Evolutionary conservation across 805 yeast species (phyloP), one percentile per base, ranked within the genome.

Genomic region (Candida hungchunana): DNA sequence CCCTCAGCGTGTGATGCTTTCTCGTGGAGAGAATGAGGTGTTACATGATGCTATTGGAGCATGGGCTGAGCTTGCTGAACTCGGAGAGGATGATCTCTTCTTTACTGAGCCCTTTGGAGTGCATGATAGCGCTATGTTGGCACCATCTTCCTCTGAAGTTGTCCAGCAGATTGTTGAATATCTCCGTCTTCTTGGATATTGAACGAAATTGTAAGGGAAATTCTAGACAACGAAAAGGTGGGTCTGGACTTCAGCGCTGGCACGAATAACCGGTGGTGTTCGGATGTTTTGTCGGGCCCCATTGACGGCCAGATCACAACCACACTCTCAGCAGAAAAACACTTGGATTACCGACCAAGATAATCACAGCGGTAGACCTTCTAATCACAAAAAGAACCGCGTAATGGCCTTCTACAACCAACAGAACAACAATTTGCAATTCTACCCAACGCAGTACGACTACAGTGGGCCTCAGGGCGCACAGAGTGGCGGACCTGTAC

Each of bases 401-500:
- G 19, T 29, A 18, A 42, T 42, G 46, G 44, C 49, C 5, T 36
- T 26, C 40, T 36, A 43, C 31, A 36, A 26, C 16, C 34, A 30
- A 11, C 25, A 22, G 15, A 26, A 22, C 14, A 23, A 46, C 23
- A 55, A 56, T 32, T 52, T 56, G 5, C 59, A 58, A 28, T 58
- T 58, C 36, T 58, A 49, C 33, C 51, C 52, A 2, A 42, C 59
- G 2, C 55, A 53, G 25, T 54, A 58, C 35, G 53, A 42, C 37
- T 32, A 28, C 34, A 23, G 16, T n/a, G n/a, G n/a, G n/a, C n/a
- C n/a, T n/a, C n/a, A n/a, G n/a, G n/a, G n/a, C 30, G 21, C 25
- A 10, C 39, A 36, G 21, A 32, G 28, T 18, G 32, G 13, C 20
- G 41, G 23, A 56, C 44, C 31, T 18, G 46, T 64, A 8, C 64